Conservation (phyloP, 768 basidiomycete species). For the Fistulinella prunicolor region DNA sequence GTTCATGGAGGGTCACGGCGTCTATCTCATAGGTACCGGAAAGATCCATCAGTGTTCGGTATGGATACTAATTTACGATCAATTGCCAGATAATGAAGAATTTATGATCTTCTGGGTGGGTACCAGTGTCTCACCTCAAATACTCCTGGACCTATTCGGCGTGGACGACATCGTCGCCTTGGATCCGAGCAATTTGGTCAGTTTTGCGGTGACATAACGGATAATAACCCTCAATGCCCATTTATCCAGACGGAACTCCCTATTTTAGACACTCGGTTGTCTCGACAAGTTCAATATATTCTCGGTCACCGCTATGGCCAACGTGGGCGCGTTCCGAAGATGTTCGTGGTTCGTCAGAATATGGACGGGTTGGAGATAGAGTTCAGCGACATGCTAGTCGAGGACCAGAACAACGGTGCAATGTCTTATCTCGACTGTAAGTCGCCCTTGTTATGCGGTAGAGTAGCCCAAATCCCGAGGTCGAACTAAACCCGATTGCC, state of each 20-base stretch:
- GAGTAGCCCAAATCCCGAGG: not conserved
- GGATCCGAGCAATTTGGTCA: conserved; percentile 61
- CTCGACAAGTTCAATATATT: conserved; percentile 83
- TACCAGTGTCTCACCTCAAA: conserved; percentile 70
- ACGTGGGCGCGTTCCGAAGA: conserved; percentile 53
- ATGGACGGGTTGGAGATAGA: conserved; percentile 92
- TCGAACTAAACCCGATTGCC: not conserved
- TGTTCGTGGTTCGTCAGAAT: conserved; percentile 85
- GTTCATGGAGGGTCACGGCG: conserved; percentile 86
- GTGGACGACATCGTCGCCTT: conserved; percentile 74
- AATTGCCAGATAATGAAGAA: conserved; percentile 77
- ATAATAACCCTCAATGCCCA: conserved; percentile 1
- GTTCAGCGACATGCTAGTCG: conserved; percentile 95
- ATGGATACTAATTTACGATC: conserved; percentile 10
- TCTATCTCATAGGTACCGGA: conserved; percentile 85
- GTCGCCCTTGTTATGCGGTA: conserved; percentile 25
- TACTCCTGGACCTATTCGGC: conserved; percentile 81
- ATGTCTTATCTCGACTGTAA: conserved; percentile 89
- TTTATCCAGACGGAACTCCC: conserved; percentile 64
- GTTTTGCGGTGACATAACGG: conserved; percentile 16
- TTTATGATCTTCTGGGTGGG: conserved; percentile 90
- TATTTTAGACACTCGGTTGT: conserved; percentile 66
- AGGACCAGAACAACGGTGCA: conserved; percentile 96
- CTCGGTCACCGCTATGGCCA: conserved; percentile 62
- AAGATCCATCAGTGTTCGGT: conserved; percentile 10